phyloP scores from a whole-genome alignment of 139 green algal species.

The Chloropicon primus region DNA sequence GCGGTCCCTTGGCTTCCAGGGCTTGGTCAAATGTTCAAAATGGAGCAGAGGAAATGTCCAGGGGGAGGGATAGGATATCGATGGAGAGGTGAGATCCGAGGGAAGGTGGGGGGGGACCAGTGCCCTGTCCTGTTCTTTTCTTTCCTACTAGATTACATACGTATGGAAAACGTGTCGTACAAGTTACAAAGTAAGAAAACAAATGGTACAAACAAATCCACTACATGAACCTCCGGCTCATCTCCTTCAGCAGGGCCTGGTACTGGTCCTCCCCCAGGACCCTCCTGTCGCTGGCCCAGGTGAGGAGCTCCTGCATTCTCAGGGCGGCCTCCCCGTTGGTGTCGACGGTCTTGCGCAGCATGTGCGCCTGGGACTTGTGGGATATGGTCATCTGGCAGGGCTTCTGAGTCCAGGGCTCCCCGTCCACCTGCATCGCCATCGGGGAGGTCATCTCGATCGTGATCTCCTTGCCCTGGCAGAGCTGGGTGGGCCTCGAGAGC shows the following conservation, averaged over 20 bases:
- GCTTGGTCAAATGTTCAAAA: no score
- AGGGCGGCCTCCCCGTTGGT: background rate
- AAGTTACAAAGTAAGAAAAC: no score
- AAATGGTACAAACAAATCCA: no score
- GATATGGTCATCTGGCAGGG: background rate
- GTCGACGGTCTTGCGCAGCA: background rate
- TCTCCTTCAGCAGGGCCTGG: background rate
- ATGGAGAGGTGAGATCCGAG: no score
- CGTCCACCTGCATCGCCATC: constrained; percentile 60
- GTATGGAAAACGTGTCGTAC: no score
- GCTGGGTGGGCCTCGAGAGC: background rate
- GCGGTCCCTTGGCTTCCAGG: no score
- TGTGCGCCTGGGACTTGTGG: background rate
- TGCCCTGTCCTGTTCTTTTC: no score
- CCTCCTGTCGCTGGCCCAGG: background rate
- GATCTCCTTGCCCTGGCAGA: constrained; percentile 2
- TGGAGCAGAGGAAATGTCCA: no score
- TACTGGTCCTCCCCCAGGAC: background rate
- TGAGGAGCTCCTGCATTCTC: background rate
- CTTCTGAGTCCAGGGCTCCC: constrained; percentile 67
- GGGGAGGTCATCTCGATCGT: background rate
- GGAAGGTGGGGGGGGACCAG: no score
- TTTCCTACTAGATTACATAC: no score
- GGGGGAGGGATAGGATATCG: no score
- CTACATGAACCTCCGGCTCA: background rate